Percentiles rank a stretch among this genome's conserved stretches.
phyloP scores from a whole-genome alignment of 78 protist species.

The Bodo saltans region DNA sequence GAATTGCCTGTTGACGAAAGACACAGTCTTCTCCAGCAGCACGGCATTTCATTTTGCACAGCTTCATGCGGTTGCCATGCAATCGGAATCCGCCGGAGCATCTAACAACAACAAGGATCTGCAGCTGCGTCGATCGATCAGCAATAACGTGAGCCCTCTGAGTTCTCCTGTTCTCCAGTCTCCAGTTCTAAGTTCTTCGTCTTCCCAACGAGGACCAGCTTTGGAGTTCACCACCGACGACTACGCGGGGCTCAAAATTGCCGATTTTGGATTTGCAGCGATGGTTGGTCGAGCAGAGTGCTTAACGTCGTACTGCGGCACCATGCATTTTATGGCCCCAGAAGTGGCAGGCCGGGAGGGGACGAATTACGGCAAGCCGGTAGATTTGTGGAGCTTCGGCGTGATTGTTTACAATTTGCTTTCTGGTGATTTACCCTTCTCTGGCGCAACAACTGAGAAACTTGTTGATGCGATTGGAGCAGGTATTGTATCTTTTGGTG shows the following conservation, averaged over 20 bases:
- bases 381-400: slow-evolving; percentile 77
- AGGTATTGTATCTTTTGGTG: too few species aligned
- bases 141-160: too few species aligned
- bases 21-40: too few species aligned
- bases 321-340: slow-evolving; percentile 42
- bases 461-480: not conserved
- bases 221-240: too few species aligned
- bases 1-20: slow-evolving; percentile 58
- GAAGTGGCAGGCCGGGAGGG: slow-evolving; percentile 13
- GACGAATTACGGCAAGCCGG: slow-evolving; percentile 53
- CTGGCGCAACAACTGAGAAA: not conserved
- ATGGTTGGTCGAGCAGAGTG: not conserved
- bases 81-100: too few species aligned
- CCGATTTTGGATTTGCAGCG: slow-evolving; percentile 16
- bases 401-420: slow-evolving; percentile 34
- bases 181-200: too few species aligned
- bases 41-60: too few species aligned
- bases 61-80: too few species aligned
- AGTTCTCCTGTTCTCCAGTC: too few species aligned
- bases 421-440: not conserved
- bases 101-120: too few species aligned
- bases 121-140: too few species aligned
- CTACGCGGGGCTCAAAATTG: slow-evolving; percentile 1
- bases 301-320: slow-evolving; percentile 37
- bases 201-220: too few species aligned